Evolutionary conservation across 169 alveolate genomes (phyloP), one percentile per base, ranked within the genome.

Genomic region (Condylostoma magnum): DNA sequence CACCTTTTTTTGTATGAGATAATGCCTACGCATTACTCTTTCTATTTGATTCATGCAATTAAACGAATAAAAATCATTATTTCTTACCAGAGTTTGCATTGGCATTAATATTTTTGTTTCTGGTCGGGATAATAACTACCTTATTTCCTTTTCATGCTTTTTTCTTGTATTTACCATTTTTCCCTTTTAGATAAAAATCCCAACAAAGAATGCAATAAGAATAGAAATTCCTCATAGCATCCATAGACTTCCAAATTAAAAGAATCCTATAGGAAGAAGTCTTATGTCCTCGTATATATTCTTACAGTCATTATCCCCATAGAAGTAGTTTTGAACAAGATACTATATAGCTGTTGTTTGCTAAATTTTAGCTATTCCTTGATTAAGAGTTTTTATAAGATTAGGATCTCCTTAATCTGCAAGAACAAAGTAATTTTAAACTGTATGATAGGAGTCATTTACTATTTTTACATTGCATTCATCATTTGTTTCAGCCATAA

Each of bases 41-140:
- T 51, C 60, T 20, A 51, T 18, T 0, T 51, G 37, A 2, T 22
- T n/a, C 31, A 51, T 1, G 2, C 10, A 25, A 25, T 51, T 51
- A 25, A 33, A 12, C 60, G 25, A 10, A 12, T 18, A 15, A 18
- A 51, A n/a, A 10, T 60, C 71, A 2, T n/a, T 33, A 6, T 36
- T 20, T 41, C 71, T 36, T 22, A 41, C 27, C 28, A 22, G 52
- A 8, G 36, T 60, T 41, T 38, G 37, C 15, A 55, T 60, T 31
- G 31, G 25, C 31, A 20, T 60, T 27, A 41, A 18, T 8, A 60
- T 60, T 60, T 60, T 60, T 8, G 71, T 18, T 27, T 60, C 71
- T n/a, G 71, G 71, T 3, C 71, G 18, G 2, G 71, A 33, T 12
- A 60, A 12, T 15, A 60, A 12, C 10, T 33, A 20, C 43, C 30